Evolutionary conservation across 2,329 filamentous ascomycete species (phyloP).

Genomic region (Colletotrichum lupini): DNA sequence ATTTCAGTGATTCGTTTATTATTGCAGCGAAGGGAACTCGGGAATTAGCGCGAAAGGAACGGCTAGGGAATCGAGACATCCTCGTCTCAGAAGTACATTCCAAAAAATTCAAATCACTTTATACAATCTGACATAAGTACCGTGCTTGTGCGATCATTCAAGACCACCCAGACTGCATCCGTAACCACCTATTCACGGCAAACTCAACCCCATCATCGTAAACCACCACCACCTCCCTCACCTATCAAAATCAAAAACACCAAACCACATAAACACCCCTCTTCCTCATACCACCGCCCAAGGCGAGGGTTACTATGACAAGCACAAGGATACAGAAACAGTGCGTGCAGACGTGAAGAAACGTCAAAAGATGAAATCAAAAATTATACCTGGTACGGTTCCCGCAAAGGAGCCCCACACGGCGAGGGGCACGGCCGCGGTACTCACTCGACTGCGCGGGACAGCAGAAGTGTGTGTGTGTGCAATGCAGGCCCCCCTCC

Average conservation of each 20-base stretch:
- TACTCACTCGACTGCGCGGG: not conserved
- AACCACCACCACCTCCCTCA: no score
- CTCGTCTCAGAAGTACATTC: not conserved
- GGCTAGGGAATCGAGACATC: not conserved
- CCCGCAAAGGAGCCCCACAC: slow-evolving; percentile 6
- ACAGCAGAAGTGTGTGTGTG: not conserved
- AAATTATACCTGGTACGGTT: slow-evolving; percentile 8
- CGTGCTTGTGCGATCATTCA: no score
- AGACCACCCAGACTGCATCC: no score
- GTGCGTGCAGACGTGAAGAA: not conserved
- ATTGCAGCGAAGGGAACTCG: not conserved
- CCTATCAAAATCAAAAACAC: not conserved
- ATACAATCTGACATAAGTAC: not conserved
- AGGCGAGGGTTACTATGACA: not conserved
- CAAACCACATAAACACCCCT: not conserved
- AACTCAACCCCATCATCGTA: not conserved
- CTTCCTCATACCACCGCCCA: slow-evolving; percentile 14
- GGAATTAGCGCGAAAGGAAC: not conserved
- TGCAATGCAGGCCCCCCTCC: slow-evolving; percentile 24
- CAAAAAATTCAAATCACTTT: not conserved
- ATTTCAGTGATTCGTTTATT: not conserved
- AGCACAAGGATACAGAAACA: no score
- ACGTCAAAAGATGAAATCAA: not conserved
- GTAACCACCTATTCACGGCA: not conserved
- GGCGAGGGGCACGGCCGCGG: slow-evolving; percentile 18